Evolutionary conservation across 1,284 basidiomycete genomes (phyloP).

Genomic region (Paramarasmius palmivorus): DNA sequence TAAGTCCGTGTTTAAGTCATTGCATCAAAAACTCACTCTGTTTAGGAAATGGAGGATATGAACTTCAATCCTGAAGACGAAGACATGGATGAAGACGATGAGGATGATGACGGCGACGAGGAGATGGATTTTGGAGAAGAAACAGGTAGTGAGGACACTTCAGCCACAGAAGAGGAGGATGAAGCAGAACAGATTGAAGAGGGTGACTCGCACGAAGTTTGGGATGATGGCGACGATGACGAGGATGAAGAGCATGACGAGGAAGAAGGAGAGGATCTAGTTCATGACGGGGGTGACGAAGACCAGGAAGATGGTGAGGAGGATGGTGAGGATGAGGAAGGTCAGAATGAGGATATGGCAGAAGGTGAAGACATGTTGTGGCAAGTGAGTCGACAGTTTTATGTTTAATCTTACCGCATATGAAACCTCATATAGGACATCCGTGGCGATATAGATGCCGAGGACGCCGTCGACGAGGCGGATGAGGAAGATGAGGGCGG

Average conservation of each 20-base stretch:
- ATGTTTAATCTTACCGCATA: not conserved
- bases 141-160: conserved; percentile 78
- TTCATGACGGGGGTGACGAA: conserved; percentile 54
- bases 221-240: conserved; percentile 64
- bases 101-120: conserved; percentile 79
- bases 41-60: conserved; percentile 80
- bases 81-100: conserved; percentile 81
- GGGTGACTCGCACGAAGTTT: conserved; percentile 62
- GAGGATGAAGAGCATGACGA: conserved; percentile 52
- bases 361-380: conserved; percentile 65
- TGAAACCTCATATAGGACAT: conserved; percentile 49
- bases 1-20: conserved; percentile 41
- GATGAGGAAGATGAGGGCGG: conserved; percentile 59
- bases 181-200: conserved; percentile 64
- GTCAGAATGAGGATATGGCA: conserved; percentile 36
- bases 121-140: conserved; percentile 88
- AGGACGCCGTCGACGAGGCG: conserved; percentile 44
- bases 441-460: conserved; percentile 52
- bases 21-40: conserved; percentile 14
- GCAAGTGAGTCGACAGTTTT: conserved; percentile 57
- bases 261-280: conserved; percentile 54
- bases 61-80: conserved; percentile 69
- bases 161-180: conserved; percentile 66
- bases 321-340: conserved; percentile 40
- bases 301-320: conserved; percentile 48